These are phyloP conservation scores for Malbranchea zuffiana DNA, from an alignment of 2,329 filamentous ascomycete species.

Conservation along the genomic window DNA sequence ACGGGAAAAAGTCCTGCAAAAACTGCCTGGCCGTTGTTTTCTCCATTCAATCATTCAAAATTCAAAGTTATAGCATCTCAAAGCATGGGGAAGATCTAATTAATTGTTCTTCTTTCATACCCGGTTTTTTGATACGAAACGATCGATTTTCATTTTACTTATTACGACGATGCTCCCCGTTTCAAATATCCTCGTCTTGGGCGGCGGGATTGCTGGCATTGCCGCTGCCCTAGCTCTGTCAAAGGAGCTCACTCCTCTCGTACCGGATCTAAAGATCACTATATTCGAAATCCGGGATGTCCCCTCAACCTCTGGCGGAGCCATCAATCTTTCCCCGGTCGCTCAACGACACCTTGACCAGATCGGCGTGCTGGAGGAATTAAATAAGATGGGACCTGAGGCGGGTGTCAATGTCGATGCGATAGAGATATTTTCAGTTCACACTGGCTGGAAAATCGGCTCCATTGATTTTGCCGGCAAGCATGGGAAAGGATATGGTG, in stretches of 20 bases:
- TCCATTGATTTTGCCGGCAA: conserved; percentile 30
- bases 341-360: conserved; percentile 35
- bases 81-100: too few species aligned
- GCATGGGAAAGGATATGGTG: conserved; percentile 28
- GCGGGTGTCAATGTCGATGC: conserved; percentile 32
- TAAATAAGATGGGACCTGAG: conserved; percentile 30
- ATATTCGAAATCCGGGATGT: conserved; percentile 33
- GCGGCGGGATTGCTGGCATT: conserved; percentile 17
- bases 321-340: conserved; percentile 36
- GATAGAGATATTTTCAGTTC: conserved; percentile 33
- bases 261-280: conserved; percentile 22
- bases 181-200: conserved; percentile 15
- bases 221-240: conserved; percentile 16
- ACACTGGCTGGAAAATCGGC: conserved; percentile 30
- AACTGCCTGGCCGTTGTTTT: too few species aligned
- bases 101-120: not conserved
- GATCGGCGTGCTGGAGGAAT: conserved; percentile 30
- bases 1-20: too few species aligned
- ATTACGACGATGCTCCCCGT: conserved; percentile 8
- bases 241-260: conserved; percentile 13
- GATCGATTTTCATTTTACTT: not conserved
- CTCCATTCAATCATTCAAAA: too few species aligned
- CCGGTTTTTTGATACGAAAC: not conserved
- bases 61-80: too few species aligned
- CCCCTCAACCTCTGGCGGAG: conserved; percentile 35